phyloP scores from a whole-genome alignment of 1,139 yeast species.

The Hanseniaspora gamundiae region DNA sequence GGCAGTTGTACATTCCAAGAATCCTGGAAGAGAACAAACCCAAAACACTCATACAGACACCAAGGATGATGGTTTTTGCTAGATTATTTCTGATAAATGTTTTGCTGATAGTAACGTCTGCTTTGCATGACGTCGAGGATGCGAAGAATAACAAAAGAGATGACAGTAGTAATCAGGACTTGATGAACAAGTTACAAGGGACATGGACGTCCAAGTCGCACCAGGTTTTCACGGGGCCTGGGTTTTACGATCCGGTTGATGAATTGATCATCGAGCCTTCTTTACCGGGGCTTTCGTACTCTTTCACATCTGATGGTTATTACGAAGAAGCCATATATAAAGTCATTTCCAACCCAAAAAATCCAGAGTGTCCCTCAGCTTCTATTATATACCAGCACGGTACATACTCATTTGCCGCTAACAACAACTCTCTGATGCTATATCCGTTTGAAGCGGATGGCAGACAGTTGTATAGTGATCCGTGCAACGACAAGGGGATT shows the following conservation, averaged over 20 bases:
- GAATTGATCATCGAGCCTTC: constrained; percentile 91
- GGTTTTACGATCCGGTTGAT: constrained; percentile 89
- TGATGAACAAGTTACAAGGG: constrained; percentile 31
- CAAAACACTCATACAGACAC: too few relatives aligned
- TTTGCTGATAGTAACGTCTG: too few relatives aligned
- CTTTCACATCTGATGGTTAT: constrained; percentile 84
- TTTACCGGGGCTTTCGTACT: constrained; percentile 83
- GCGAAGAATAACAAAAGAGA: background rate
- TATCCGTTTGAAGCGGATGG: constrained; percentile 82
- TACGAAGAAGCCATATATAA: constrained; percentile 85
- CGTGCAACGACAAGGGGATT: constrained; percentile 49
- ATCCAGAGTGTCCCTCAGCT: constrained; percentile 77
- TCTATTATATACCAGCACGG: constrained; percentile 86
- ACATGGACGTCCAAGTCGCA: constrained; percentile 94
- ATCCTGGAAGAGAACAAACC: too few relatives aligned
- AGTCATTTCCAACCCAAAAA: constrained; percentile 54
- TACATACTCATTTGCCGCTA: constrained; percentile 39
- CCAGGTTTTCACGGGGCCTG: constrained; percentile 94
- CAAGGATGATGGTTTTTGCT: too few relatives aligned
- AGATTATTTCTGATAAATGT: too few relatives aligned
- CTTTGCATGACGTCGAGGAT: too few relatives aligned
- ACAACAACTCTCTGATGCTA: constrained; percentile 57
- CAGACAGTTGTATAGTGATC: constrained; percentile 78
- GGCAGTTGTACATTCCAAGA: too few relatives aligned
- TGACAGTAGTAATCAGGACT: constrained; percentile 2